phyloP scores from a whole-genome alignment of 108 stramenopile genomes.

The Cyclotella choctawhatcheeana region DNA sequence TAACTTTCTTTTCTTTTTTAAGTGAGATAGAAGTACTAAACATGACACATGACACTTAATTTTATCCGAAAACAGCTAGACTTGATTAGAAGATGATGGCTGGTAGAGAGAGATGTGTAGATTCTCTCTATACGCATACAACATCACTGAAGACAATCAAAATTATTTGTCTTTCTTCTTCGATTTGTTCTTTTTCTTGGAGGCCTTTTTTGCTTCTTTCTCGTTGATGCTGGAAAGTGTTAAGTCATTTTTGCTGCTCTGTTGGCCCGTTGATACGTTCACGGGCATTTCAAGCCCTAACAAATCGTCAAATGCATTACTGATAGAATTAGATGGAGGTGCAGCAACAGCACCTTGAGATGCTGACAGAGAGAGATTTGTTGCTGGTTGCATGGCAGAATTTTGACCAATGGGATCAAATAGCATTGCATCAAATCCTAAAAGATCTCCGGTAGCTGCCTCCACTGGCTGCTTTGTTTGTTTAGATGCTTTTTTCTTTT shows the following conservation, averaged over 20 bases:
- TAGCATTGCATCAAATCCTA: conserved; percentile 61
- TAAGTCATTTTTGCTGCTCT: background rate
- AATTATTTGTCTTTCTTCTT: conserved; percentile 27
- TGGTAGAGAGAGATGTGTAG: no score
- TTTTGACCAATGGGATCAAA: conserved; percentile 35
- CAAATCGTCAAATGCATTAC: conserved; percentile 81
- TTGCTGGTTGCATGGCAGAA: conserved; percentile 6
- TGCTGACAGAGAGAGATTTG: background rate
- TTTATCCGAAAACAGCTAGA: no score
- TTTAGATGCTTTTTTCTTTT: conserved; percentile 57
- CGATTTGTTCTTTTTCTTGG: conserved; percentile 8
- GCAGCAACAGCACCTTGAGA: background rate
- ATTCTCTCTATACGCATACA: no score
- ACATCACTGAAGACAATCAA: no score
- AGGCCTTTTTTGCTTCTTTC: background rate
- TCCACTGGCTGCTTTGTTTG: background rate
- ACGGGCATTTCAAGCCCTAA: conserved; percentile 54
- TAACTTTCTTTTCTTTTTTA: no score
- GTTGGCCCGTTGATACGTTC: background rate
- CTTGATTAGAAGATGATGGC: no score
- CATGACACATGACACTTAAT: no score
- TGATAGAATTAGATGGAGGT: conserved; percentile 51
- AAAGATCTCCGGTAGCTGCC: conserved; percentile 23
- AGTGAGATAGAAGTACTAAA: no score
- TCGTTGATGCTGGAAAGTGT: background rate